phyloP scores from a whole-genome alignment of 116 monocot species.

The Dioscorea cayenensis region DNA sequence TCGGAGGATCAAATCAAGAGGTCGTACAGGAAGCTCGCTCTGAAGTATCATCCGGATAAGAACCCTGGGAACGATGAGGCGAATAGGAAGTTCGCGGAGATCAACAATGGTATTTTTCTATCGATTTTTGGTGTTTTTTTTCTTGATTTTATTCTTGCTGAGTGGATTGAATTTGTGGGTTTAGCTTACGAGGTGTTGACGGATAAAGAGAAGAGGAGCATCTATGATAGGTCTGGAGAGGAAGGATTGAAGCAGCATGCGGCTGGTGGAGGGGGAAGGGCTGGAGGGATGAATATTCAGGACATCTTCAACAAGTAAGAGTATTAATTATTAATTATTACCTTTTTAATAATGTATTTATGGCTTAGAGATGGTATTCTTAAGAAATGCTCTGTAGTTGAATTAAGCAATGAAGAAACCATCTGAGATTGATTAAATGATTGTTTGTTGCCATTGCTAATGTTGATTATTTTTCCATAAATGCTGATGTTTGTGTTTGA shows the following conservation, averaged over 20 bases:
- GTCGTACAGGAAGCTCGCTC: conserved; percentile 91
- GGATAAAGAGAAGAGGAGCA: conserved; percentile 85
- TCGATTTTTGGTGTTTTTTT: background rate
- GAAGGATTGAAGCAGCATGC: conserved; percentile 83
- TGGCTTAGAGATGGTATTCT: background rate
- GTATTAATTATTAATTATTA: background rate
- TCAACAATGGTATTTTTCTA: conserved; percentile 62
- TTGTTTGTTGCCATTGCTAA: no score
- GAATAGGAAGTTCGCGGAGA: conserved; percentile 82
- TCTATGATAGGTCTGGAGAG: conserved; percentile 94
- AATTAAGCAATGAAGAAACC: no score
- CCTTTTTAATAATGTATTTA: background rate
- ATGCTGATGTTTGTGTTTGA: no score
- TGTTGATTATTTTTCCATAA: no score
- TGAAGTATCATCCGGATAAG: conserved; percentile 98
- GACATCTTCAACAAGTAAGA: conserved; percentile 85
- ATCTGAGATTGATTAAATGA: no score
- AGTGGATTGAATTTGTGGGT: conserved; percentile 7
- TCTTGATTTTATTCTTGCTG: background rate
- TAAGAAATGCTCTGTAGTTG: no score
- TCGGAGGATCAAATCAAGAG: conserved; percentile 98
- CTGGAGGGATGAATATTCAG: conserved; percentile 90
- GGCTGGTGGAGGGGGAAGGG: conserved; percentile 62
- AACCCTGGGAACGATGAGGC: conserved; percentile 95
- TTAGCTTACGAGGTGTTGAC: conserved; percentile 89